Evolutionary conservation across 345 rosid genomes (phyloP), one percentile per base, ranked within the genome.

Genomic region (Populus nigra): DNA sequence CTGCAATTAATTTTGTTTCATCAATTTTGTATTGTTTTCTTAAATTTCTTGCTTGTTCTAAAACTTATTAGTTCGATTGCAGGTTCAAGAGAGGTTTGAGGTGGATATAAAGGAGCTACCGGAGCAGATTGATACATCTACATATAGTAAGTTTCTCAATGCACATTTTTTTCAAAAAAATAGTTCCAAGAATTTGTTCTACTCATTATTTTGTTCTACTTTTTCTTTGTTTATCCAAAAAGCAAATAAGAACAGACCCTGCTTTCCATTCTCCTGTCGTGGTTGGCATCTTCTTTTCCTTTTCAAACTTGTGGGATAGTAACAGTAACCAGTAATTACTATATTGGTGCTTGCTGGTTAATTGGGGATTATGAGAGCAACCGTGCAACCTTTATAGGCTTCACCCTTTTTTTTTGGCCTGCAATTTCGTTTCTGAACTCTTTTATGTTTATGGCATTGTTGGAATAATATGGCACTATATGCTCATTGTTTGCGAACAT

Each of bases 101-200:
- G 98, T 94, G 74, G 98, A 93, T 74, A 93, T 94, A 39, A 94
- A 94, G 87, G 98, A 91, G 84, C 98, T 94, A 36, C 98, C 98
- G 15, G 98, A 94, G 87, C 97, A 93, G 85, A 94, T 94, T 71
- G 98, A 94, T 81, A 93, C 98, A 13, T 91, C 98, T 8, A 90
- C 97, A 11, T 94, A 94, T 86, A 94, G 97, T 94, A 83, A 67
- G 98, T 76, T 15, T 67, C 23, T 45, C 10, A 5, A 15, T 10
- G 3, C 47, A 25, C 13, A 4, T 13, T 20, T 71, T 41, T 41
- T 41, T 12, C 0, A 10, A 0, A 10, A 41, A 41, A 0, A 10
- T 2, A 10, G 13, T 41, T 12, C 13, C 2, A 41, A 41, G 45
- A 41, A 3, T 57, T 3, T n/a, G 4, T 22, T n/a, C 1, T 22